Conservation (phyloP, 331 rosid species). For the Malus hybrid region DNA sequence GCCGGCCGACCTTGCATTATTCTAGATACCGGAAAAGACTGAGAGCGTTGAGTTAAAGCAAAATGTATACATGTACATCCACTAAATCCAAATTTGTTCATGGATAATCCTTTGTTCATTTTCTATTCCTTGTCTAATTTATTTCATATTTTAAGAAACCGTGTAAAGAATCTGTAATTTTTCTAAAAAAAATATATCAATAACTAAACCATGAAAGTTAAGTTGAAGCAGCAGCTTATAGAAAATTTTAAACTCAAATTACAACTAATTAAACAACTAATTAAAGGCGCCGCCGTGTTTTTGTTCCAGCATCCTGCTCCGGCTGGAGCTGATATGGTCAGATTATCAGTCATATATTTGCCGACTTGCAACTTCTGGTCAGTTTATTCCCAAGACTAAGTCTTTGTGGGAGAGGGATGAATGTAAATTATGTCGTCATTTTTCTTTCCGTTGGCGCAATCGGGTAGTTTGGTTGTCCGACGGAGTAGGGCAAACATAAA, state of each 20-base stretch:
- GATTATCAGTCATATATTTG: background rate
- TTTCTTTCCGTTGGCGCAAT: background rate
- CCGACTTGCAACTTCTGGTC: background rate
- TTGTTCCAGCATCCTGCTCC: background rate
- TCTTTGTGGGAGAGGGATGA: background rate
- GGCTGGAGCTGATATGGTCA: constrained; percentile 1
- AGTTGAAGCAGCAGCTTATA: no score
- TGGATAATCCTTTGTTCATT: background rate
- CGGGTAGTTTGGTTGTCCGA: background rate
- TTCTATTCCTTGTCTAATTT: background rate
- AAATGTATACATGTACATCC: background rate
- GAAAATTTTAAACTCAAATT: no score
- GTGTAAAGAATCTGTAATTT: no score
- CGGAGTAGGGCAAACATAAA: background rate
- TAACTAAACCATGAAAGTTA: no score
- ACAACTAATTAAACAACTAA: no score
- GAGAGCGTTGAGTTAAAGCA: background rate
- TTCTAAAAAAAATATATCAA: no score
- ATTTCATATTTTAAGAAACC: no score
- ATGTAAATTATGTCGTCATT: background rate
- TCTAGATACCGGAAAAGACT: background rate
- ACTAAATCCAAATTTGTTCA: background rate
- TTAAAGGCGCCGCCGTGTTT: background rate
- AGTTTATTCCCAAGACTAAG: background rate
- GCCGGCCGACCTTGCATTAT: background rate